Base-by-base conservation (phyloP, 2,329 filamentous ascomycete species). In the Cytospora mali region DNA sequence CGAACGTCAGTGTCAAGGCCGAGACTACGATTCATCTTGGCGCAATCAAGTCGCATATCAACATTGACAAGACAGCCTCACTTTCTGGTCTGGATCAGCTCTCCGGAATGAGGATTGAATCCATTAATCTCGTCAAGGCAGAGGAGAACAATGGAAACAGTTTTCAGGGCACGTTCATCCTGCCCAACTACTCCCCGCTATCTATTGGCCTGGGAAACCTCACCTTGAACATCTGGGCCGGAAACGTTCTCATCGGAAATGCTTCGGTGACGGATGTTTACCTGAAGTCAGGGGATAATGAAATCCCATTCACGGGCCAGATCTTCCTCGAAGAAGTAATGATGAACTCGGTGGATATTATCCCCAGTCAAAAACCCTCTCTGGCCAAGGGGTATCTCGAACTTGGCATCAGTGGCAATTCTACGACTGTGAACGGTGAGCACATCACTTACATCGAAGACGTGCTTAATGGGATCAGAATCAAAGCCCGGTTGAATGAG, bases 151-250 rank as follows among this genome's bases (percentile, higher is more conserved):
- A 11, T 3, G 42, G 42, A 4, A 46, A 23, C 10, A 46, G 23
- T n/a, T 23, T 46, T 5, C 42, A 46, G 10, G 80, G 79, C 1
- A 70, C 71, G 1, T 70, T 81, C 10, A 77, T 73, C 50, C 67
- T 83, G 18, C 80, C 80, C 2, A 83, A 83, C 66, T 70, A 72
- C 35, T 79, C 79, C 2, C 69, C 75, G 0, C 71, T 83, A 2
- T 74, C 74, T 1, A 75, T 82, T 6, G 76, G 75, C 0, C 71
- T 80, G 4, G 80, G 80, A 13, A 78, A 82, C 66, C 55, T 82
- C n/a, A 78, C 77, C 0, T 74, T 81, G 18, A 78, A 80, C 50
- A 58, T 82, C 21, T 68, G 75, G 58, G 75, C 74, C 0, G 77
- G 77, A 4, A 71, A 76, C n/a, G 62, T 77, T 11, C 70, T 69